Base-by-base conservation (phyloP, 176 grass and related monocot species). In the Ananas comosus region DNA sequence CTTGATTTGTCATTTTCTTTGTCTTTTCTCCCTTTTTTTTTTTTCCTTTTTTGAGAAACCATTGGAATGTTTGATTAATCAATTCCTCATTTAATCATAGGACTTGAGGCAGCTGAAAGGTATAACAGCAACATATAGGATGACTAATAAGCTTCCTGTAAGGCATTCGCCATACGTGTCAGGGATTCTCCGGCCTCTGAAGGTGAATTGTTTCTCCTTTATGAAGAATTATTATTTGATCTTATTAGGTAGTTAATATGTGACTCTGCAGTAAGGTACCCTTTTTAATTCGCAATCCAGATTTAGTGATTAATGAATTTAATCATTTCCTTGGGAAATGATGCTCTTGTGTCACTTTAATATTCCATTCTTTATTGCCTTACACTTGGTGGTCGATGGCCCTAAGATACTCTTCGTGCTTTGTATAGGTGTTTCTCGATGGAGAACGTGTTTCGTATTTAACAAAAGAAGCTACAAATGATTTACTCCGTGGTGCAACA, bases 111-210 rank as follows among this genome's bases (percentile, higher is more conserved):
- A 99, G 72, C 71, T 99, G 58, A 99, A 86, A 85, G 94, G 89
- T 86, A 92, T 99, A 71, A 86, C 87, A 73, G 89, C 94, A 3
- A 93, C 86, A 65, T 99, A 99, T 82, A 93, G 94, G 75, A 88
- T 99, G 94, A 91, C 87, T 10, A 99, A 82, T 74, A 93, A 99
- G 63, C 94, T 99, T 93, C 85, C 94, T 53, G 89, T 91, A 25
- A 93, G 87, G 75, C 94, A 90, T 88, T 99, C 94, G 69, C 87
- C 82, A 24, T 99, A 99, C 67, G 94, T 93, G 69, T 93, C 87
- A 21, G 77, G 85, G 51, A 91, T 93, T 71, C 85, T 93, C 64
- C 88, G 88, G 86, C 90, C 94, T 75, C 64, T 99, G 18, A 91
- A 99, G 90, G 90, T 99, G 73, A 80, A 69, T 80, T n/a, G 17